Evolutionary conservation across 1,284 basidiomycete genomes (phyloP).

Genomic region (Ustilago hordei): DNA sequence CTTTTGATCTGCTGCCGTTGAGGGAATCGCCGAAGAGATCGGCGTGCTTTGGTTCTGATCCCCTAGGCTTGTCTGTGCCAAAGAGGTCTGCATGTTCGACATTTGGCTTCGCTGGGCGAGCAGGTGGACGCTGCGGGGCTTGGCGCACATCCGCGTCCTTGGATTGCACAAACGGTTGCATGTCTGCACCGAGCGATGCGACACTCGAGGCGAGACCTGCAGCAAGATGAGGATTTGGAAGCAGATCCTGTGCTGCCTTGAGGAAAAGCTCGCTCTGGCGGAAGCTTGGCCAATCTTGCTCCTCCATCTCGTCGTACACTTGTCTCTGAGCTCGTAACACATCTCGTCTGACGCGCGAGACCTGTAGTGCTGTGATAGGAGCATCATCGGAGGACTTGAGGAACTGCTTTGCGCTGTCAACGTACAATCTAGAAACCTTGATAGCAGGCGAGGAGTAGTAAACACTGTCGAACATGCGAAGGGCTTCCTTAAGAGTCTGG

Average conservation of each 20-base stretch:
- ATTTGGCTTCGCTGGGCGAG: constrained; percentile 17
- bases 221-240: constrained; percentile 70
- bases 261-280: constrained; percentile 88
- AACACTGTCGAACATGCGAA: constrained; percentile 83
- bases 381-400: constrained; percentile 65
- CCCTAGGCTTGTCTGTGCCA: constrained; percentile 37
- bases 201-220: constrained; percentile 46
- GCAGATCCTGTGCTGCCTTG: constrained; percentile 82
- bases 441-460: constrained; percentile 80
- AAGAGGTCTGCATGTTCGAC: constrained; percentile 47
- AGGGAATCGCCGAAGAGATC: constrained; percentile 50
- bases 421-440: constrained; percentile 77
- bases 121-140: constrained; percentile 16
- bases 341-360: constrained; percentile 73
- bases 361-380: constrained; percentile 58
- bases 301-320: constrained; percentile 87
- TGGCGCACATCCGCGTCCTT: constrained; percentile 7
- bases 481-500: constrained; percentile 80
- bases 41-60: constrained; percentile 19
- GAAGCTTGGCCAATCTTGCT: constrained; percentile 86
- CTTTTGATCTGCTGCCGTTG: constrained; percentile 34
- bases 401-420: constrained; percentile 79
- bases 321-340: constrained; percentile 87
- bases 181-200: constrained; percentile 30
- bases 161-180: constrained; percentile 3